These are phyloP conservation scores for Calonectria pteridis DNA, from an alignment of 2,329 filamentous ascomycete species.

Conservation along the genomic window DNA sequence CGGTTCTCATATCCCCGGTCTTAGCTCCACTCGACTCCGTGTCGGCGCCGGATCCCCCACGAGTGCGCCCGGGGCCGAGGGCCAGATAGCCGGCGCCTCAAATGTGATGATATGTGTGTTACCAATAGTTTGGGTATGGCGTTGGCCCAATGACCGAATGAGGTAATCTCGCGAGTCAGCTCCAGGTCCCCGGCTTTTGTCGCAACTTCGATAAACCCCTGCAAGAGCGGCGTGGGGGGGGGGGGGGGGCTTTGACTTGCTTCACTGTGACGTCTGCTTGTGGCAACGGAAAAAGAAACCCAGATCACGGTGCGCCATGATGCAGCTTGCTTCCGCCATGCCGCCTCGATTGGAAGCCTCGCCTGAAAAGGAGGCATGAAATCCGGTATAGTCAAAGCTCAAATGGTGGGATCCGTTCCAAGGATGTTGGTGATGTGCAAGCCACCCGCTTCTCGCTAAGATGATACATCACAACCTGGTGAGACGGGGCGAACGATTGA, in stretches of 20 bases:
- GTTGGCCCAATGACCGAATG: slow-evolving; percentile 8
- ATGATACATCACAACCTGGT: slow-evolving; percentile 16
- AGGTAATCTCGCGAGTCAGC: slow-evolving; percentile 11
- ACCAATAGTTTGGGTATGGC: slow-evolving; percentile 24
- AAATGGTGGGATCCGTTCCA: slow-evolving; percentile 2
- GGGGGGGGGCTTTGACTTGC: slow-evolving; percentile 28
- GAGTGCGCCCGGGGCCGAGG: slow-evolving; percentile 2
- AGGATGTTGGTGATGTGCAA: slow-evolving; percentile 17
- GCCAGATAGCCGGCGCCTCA: slow-evolving; percentile 13
- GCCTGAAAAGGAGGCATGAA: background rate
- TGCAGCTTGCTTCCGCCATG: background rate
- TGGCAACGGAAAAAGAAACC: background rate
- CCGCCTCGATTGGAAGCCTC: background rate
- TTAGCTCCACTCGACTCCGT: slow-evolving; percentile 14
- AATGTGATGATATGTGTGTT: slow-evolving; percentile 11
- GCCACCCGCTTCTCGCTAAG: slow-evolving; percentile 13
- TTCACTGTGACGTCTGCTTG: slow-evolving; percentile 4
- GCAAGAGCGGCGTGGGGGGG: slow-evolving; percentile 20
- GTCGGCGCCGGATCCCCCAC: slow-evolving; percentile 21
- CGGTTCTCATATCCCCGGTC: background rate
- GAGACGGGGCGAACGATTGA: slow-evolving; percentile 21
- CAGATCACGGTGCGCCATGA: background rate
- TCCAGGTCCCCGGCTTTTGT: slow-evolving; percentile 29
- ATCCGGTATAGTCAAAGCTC: background rate
- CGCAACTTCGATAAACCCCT: slow-evolving; percentile 24